phyloP scores from a whole-genome alignment of 2,329 filamentous ascomycete genomes.

The Fusarium aywerte region DNA sequence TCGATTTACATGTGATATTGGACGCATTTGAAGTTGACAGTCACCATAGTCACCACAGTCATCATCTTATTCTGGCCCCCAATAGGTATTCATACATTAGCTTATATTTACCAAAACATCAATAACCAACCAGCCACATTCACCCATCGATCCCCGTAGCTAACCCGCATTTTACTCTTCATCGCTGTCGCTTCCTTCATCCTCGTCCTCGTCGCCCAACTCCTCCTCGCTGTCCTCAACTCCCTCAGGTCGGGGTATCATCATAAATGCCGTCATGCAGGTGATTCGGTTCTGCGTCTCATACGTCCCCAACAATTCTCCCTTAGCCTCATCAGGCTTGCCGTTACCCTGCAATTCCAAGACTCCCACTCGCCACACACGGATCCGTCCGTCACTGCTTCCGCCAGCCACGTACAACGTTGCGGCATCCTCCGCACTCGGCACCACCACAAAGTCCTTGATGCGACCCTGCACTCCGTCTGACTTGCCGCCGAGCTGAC shows the following conservation, averaged over 20 bases:
- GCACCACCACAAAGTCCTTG: conserved; percentile 85
- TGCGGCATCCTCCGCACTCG: conserved; percentile 52
- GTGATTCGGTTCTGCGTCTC: conserved; percentile 91
- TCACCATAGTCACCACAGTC: not conserved
- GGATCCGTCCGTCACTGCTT: conserved; percentile 86
- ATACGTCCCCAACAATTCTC: conserved; percentile 75
- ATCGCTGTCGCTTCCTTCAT: conserved; percentile 55
- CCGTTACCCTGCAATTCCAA: conserved; percentile 54
- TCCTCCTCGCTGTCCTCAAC: conserved; percentile 68
- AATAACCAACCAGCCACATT: not conserved
- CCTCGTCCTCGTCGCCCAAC: conserved; percentile 57
- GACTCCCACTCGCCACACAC: conserved; percentile 74
- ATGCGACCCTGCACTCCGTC: conserved; percentile 76
- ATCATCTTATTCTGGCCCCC: not conserved
- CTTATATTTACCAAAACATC: conserved; percentile 12
- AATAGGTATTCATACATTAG: conserved; percentile 21
- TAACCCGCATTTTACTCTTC: conserved; percentile 40
- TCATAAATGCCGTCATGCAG: conserved; percentile 85
- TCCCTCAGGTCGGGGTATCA: conserved; percentile 75
- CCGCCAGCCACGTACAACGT: conserved; percentile 73
- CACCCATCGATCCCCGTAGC: not conserved
- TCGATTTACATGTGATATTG: conserved; percentile 42
- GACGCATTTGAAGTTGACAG: conserved; percentile 15
- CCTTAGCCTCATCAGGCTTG: conserved; percentile 45
- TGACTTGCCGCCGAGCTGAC: conserved; percentile 80